A percentile compares a stretch with the other conserved stretches of the same genome.
Evolutionary conservation across 371 early-diverging fungal genomes (phyloP).

Genomic region (Zopfochytrium polystomum): DNA sequence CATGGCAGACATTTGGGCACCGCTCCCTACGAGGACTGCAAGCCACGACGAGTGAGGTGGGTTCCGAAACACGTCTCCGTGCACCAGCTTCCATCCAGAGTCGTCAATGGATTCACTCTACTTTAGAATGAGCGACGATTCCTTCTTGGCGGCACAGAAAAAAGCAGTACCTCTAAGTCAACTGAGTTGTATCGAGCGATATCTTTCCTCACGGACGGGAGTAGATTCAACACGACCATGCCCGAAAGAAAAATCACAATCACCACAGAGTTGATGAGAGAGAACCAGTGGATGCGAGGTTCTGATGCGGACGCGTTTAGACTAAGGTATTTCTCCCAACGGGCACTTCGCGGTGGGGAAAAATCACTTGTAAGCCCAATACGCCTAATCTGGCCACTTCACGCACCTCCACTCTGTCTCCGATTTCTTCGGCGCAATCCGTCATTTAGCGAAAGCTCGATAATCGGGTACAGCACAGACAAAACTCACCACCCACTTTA

Average conservation of each 20-base stretch:
- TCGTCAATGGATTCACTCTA: constrained; percentile 71
- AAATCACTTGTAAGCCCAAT: too few relatives aligned
- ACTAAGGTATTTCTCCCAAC: constrained; percentile 90
- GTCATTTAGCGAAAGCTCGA: constrained; percentile 14
- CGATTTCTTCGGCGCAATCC: too few relatives aligned
- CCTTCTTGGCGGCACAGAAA: too few relatives aligned
- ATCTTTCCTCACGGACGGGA: constrained; percentile 79
- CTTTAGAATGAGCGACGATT: too few relatives aligned
- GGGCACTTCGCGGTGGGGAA: too few relatives aligned
- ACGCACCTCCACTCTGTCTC: too few relatives aligned
- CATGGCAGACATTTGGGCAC: constrained; percentile 88
- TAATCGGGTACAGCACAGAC: background rate
- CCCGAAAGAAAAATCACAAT: constrained; percentile 85
- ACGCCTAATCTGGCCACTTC: too few relatives aligned
- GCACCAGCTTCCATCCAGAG: constrained; percentile 61
- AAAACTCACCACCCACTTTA: constrained; percentile 66
- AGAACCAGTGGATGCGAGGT: constrained; percentile 82
- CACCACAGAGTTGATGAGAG: constrained; percentile 82
- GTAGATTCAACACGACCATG: constrained; percentile 77
- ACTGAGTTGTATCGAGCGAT: too few relatives aligned
- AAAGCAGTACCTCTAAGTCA: too few relatives aligned
- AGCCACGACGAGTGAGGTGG: constrained; percentile 68
- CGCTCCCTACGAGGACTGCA: constrained; percentile 85
- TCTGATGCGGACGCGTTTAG: too few relatives aligned
- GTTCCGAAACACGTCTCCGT: constrained; percentile 49